These are phyloP conservation scores for Stenogyne calaminthoides DNA, from an alignment of 305 asterid species.

Conservation along the genomic window DNA sequence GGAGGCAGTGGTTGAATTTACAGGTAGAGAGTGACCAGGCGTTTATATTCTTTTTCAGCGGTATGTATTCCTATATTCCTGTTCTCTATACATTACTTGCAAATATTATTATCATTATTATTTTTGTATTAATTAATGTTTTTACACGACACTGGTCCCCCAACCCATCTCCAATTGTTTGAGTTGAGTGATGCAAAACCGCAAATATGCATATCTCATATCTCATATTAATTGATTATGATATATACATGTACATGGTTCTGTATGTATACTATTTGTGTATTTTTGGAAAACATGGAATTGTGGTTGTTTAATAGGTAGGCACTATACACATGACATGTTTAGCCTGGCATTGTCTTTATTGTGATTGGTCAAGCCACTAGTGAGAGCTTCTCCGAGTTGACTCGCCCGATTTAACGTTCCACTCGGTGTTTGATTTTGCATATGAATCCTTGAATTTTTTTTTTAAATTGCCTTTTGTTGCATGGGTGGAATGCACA, in stretches of 20 bases:
- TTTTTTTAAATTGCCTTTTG: no score
- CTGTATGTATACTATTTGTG: neutral
- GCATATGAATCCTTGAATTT: no score
- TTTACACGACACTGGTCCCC: constrained; percentile 36
- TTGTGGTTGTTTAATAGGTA: neutral
- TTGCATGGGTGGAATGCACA: no score
- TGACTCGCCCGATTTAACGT: neutral
- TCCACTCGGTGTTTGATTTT: no score
- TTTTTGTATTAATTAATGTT: constrained; percentile 36
- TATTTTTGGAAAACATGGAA: neutral
- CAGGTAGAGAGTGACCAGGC: constrained; percentile 47
- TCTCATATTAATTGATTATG: neutral
- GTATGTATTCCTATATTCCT: constrained; percentile 23
- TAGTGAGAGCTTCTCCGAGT: neutral
- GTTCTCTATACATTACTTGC: neutral
- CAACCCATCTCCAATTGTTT: constrained; percentile 36
- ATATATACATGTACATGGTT: neutral
- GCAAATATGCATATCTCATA: constrained; percentile 25
- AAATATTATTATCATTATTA: constrained; percentile 20
- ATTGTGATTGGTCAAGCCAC: neutral
- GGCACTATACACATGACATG: neutral
- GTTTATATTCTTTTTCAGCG: constrained; percentile 34
- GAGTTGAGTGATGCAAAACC: constrained; percentile 28
- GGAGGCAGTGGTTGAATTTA: constrained; percentile 68
- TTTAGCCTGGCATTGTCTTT: neutral